phyloP scores from a whole-genome alignment of 495 filamentous ascomycete genomes.

The Penicillium arizonense region DNA sequence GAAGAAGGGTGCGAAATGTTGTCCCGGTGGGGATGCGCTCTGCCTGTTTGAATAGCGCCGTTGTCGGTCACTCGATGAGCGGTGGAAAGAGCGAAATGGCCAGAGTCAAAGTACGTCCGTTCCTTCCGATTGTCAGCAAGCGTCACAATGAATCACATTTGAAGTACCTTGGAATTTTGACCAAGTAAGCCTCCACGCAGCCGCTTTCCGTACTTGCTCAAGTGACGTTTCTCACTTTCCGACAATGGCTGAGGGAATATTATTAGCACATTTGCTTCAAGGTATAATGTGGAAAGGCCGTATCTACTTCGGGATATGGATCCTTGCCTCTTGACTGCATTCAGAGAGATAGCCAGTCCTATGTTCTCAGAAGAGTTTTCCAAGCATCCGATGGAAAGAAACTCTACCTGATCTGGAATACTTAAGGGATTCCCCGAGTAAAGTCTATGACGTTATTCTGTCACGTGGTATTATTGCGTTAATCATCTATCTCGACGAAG shows the following conservation, averaged over 20 bases:
- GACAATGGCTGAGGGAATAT: slow-evolving; percentile 5
- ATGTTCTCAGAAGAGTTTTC: neutral
- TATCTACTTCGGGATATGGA: neutral
- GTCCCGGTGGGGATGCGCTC: slow-evolving; percentile 23
- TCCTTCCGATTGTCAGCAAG: slow-evolving; percentile 14
- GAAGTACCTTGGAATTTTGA: slow-evolving; percentile 15
- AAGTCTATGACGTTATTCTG: too few relatives aligned
- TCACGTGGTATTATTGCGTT: too few relatives aligned
- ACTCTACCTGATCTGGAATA: too few relatives aligned
- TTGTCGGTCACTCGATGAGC: slow-evolving; percentile 21
- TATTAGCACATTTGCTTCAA: neutral
- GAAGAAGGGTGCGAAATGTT: slow-evolving; percentile 32
- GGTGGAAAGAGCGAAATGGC: slow-evolving; percentile 32
- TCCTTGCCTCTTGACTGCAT: neutral
- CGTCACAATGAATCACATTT: neutral
- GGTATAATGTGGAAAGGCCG: neutral
- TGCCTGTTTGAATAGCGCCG: slow-evolving; percentile 25
- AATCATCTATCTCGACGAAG: too few relatives aligned
- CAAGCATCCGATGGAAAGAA: too few relatives aligned
- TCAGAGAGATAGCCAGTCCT: neutral
- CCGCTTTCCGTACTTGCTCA: slow-evolving; percentile 16
- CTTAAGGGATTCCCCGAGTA: too few relatives aligned
- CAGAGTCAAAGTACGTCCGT: slow-evolving; percentile 34
- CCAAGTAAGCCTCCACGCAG: slow-evolving; percentile 9
- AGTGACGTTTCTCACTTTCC: slow-evolving; percentile 6